Base-by-base conservation (phyloP, 129 eudicot species). In the Escallonia rubra region DNA sequence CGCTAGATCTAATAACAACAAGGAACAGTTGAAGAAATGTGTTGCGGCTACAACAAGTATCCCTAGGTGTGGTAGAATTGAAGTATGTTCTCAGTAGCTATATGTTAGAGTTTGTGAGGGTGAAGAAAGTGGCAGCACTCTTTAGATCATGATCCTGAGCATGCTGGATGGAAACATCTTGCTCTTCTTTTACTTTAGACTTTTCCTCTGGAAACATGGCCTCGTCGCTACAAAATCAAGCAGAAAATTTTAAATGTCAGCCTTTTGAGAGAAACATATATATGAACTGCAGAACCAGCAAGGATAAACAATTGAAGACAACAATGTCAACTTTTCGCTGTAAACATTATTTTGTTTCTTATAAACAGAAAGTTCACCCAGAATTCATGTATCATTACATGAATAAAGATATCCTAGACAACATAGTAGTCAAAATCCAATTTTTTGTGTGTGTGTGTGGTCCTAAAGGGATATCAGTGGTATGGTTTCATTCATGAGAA, bases 41-140 rank as follows among this genome's bases (percentile, higher is more conserved):
- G 34, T 23, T 1, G 1, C 34, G 34, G 34, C 34, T 23, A 23
- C 34, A 23, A 23, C 34, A 23, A 23, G n/a, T n/a, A n/a, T n/a
- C n/a, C n/a, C n/a, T n/a, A 23, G 34, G 34, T 23, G 34, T 23
- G 34, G 34, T 23, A 23, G 34, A n/a, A n/a, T n/a, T n/a, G n/a
- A 23, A 23, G 34, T 47, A 47, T 57, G 47, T 68, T 65, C 16
- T 69, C 66, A 73, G n/a, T 73, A 74, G 69, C 64, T 79, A 50
- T 50, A 5, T 49, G 65, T 75, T 73, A 59, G 73, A 84, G 55
- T 84, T 84, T 66, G 90, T 71, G 72, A 80, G 83, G 65, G 81
- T 77, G 68, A 84, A 84, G 15, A 84, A 63, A 14, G 86, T 77
- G 14, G 90, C 78, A n/a, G 76, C 83, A 47, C 68, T 72, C 68